A percentile compares a stretch with the other conserved stretches of the same genome.
These are phyloP conservation scores for Gracilaria gracilis DNA, from an alignment of 23 red algal genomes.

Conservation along the genomic window DNA sequence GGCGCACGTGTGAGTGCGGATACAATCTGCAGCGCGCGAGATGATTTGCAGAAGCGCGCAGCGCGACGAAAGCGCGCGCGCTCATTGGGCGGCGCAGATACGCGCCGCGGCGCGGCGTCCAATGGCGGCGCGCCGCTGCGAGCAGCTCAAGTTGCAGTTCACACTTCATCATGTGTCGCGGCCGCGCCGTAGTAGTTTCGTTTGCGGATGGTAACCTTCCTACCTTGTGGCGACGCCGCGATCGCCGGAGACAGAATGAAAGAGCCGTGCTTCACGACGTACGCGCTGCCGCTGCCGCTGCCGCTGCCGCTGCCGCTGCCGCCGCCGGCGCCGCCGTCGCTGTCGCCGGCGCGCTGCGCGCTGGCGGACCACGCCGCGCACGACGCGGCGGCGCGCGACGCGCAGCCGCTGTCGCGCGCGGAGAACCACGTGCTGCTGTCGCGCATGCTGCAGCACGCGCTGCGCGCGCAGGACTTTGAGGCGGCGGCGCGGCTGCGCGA, in stretches of 20 bases:
- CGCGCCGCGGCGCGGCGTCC: background rate
- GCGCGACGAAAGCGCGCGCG: background rate
- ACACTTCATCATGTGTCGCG: too few relatives aligned
- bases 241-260: too few relatives aligned
- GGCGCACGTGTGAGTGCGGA: too few relatives aligned
- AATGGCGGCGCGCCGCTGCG: background rate
- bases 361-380: constrained; percentile 22
- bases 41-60: background rate
- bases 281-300: background rate
- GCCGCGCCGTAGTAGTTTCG: too few relatives aligned
- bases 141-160: too few relatives aligned
- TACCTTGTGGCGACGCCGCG: too few relatives aligned
- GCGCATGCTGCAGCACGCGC: constrained; percentile 28
- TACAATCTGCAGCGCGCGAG: background rate
- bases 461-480: constrained; percentile 28
- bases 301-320: too few relatives aligned
- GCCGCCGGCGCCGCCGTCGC: too few relatives aligned
- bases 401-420: constrained; percentile 41
- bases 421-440: constrained; percentile 24
- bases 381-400: constrained; percentile 29
- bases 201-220: too few relatives aligned
- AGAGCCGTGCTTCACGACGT: background rate
- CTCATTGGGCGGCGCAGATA: background rate
- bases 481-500: constrained; percentile 43
- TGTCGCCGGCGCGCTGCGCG: background rate